Conservation (phyloP, 305 asterid genomes). For the Euphrasia arctica region DNA sequence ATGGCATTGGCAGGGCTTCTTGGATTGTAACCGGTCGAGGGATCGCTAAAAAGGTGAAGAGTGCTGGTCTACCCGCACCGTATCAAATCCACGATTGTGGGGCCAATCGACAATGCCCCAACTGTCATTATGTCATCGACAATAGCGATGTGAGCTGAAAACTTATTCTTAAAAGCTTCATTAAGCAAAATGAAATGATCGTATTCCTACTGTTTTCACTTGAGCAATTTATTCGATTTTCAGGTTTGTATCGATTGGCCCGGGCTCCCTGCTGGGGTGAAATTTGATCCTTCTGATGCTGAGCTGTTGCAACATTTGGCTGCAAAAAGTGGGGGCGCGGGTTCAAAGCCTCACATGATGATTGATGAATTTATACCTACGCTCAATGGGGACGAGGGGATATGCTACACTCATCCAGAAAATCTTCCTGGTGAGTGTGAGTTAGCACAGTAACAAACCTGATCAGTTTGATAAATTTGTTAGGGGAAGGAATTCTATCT, state of each 20-base stretch:
- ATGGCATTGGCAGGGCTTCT: conserved; percentile 47
- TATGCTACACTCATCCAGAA: conserved; percentile 88
- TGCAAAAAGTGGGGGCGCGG: conserved; percentile 59
- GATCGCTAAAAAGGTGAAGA: conserved; percentile 69
- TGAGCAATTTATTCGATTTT: conserved; percentile 10
- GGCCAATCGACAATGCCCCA: conserved; percentile 64
- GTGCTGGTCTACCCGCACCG: conserved; percentile 52
- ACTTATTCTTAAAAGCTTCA: neutral
- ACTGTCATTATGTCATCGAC: conserved; percentile 54
- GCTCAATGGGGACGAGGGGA: conserved; percentile 64
- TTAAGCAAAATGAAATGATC: neutral
- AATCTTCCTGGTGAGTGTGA: conserved; percentile 84
- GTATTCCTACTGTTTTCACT: neutral
- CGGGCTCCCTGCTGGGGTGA: conserved; percentile 80
- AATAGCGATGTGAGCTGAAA: conserved; percentile 63
- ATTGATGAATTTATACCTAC: conserved; percentile 87
- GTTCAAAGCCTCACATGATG: conserved; percentile 45
- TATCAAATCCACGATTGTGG: conserved; percentile 68
- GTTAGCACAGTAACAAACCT: neutral
- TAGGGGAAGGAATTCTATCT: neutral
- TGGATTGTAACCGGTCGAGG: conserved; percentile 77
- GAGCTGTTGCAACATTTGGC: conserved; percentile 82
- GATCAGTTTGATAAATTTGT: conserved; percentile 16
- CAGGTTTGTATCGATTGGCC: conserved; percentile 72
- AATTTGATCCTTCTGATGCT: conserved; percentile 82